Conservation (phyloP, 2,329 filamentous ascomycete genomes). For the Colletotrichum sp. region DNA sequence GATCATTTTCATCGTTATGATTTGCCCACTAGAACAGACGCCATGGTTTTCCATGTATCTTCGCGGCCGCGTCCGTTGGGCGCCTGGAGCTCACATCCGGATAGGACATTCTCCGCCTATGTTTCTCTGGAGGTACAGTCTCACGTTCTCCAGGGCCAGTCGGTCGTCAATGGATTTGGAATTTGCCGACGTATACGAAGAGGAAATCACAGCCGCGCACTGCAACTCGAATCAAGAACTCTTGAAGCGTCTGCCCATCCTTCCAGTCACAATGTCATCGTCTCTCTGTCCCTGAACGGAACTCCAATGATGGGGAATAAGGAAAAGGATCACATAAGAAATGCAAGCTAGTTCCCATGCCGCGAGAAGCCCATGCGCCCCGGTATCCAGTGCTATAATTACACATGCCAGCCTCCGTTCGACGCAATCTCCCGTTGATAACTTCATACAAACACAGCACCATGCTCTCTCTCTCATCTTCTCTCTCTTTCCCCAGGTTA, state of each 20-base stretch:
- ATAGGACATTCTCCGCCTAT: too few species aligned
- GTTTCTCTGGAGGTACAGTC: too few species aligned
- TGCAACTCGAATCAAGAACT: background rate
- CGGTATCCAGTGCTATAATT: slow-evolving; percentile 6
- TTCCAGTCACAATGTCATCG: background rate
- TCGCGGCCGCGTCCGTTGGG: accelerated
- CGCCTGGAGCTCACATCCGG: background rate
- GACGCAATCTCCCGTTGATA: background rate
- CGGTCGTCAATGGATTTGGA: accelerated
- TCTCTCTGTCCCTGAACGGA: background rate
- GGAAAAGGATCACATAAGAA: background rate
- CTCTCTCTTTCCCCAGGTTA: background rate
- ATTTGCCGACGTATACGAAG: background rate
- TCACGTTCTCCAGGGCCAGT: background rate
- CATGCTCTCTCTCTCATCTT: background rate
- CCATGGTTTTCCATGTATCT: background rate
- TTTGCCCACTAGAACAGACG: background rate
- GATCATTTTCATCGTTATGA: background rate
- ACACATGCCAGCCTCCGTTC: background rate
- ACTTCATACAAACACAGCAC: background rate
- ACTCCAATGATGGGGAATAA: background rate
- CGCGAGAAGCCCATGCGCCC: background rate
- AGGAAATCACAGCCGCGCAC: too few species aligned
- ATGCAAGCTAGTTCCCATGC: slow-evolving; percentile 11
- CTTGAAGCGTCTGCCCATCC: background rate